Evolutionary conservation across 345 rosid species (phyloP), one percentile per base, ranked within the genome.

Genomic region (Kernera saxatilis): DNA sequence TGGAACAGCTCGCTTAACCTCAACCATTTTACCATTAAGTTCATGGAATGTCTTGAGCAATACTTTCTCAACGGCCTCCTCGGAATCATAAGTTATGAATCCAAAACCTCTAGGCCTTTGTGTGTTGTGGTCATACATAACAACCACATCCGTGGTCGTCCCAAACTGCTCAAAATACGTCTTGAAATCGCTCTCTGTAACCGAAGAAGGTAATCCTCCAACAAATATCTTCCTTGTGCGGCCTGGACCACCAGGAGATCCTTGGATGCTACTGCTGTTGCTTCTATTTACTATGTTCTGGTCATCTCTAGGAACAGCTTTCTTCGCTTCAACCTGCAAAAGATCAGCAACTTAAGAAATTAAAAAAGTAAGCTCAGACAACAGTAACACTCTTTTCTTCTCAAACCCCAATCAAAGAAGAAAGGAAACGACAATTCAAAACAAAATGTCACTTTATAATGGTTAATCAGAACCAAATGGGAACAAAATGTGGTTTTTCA

Each of bases 61-160:
- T 56, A 89, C 99, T 72, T 83, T 77, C 23, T 94, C 97, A 66
- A 94, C 96, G 0, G 99, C 92, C 54, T 94, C 99, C 80, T 94
- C 97, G 3, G 86, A 79, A 81, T 91, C 97, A 63, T 83, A 94
- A 69, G 99, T 91, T 69, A 94, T 94, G 86, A 94, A 94, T 69
- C 99, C 97, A 30, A 91, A 94, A 55, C 99, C 99, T 85, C 99
- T 89, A 62, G 99, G 99, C 82, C 99, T 85, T 61, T 88, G 96
- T 21, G 97, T 94, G 74, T 88, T 94, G 85, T 94, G 99, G 75
- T 94, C 99, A 75, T 94, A 91, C 99, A 94, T 94, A 56, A 94
- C 97, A 46, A 91, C 97, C 52, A 91, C 97, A 74, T 94, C 99
- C 3, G 88, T 91, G 30, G 89, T 86, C 43, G 73, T 83, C 49